A percentile compares a stretch with the other conserved stretches of the same genome.
Conservation (phyloP, 2,329 filamentous ascomycete species). For the Penicillium sp. region DNA sequence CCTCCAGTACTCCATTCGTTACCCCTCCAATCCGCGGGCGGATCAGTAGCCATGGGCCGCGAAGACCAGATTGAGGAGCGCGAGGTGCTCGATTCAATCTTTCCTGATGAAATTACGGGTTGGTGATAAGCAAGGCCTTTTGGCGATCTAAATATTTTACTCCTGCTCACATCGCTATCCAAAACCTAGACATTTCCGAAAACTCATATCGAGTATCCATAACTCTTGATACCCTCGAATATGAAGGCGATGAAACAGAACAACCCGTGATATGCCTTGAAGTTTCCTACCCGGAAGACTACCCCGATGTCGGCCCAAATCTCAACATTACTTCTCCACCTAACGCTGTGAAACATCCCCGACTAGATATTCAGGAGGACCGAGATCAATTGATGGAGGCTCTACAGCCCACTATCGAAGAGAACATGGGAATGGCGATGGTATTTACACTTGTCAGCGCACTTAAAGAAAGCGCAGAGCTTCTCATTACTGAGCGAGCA, state of each 20-base stretch:
- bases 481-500: conserved; percentile 72
- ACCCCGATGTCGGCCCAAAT: conserved; percentile 81
- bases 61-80: conserved; percentile 96
- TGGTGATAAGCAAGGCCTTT: conserved; percentile 14
- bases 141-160: background rate
- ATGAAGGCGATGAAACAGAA: conserved; percentile 62
- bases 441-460: conserved; percentile 85
- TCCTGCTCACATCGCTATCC: conserved; percentile 18
- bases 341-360: conserved; percentile 66
- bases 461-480: conserved; percentile 87
- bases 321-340: conserved; percentile 76
- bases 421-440: conserved; percentile 97
- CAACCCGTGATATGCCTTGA: conserved; percentile 73
- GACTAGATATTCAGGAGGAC: conserved; percentile 79
- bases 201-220: conserved; percentile 85
- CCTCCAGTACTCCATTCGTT: conserved; percentile 9
- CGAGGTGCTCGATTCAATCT: conserved; percentile 97
- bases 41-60: conserved; percentile 46
- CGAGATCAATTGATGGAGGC: conserved; percentile 69
- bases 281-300: conserved; percentile 83
- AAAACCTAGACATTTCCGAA: conserved; percentile 73
- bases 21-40: conserved; percentile 34
- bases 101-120: conserved; percentile 96
- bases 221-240: conserved; percentile 71
- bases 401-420: conserved; percentile 74